Evolutionary conservation across 331 rosid genomes (phyloP).

Genomic region (Malus hybrid): DNA sequence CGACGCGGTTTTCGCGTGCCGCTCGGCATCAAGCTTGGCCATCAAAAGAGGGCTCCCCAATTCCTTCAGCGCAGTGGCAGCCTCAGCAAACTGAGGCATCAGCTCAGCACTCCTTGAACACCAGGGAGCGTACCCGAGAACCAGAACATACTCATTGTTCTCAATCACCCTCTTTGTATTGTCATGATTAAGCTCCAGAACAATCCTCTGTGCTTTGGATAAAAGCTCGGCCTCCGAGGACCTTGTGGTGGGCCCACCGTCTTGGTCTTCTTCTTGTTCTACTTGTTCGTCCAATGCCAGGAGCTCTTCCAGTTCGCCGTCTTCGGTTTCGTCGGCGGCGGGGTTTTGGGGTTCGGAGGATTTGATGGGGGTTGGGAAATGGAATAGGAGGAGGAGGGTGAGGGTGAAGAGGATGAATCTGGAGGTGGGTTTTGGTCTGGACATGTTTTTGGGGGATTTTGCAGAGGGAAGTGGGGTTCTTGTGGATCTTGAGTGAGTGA

Average conservation of each 20-base stretch:
- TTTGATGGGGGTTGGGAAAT: conserved; percentile 16
- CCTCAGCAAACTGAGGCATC: conserved; percentile 95
- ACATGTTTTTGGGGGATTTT: conserved; percentile 32
- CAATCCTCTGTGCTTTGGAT: conserved; percentile 82
- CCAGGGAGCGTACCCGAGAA: conserved; percentile 98
- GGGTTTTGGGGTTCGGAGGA: conserved; percentile 26
- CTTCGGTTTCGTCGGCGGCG: conserved; percentile 24
- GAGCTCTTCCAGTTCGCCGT: conserved; percentile 60
- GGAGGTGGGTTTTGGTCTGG: conserved; percentile 35
- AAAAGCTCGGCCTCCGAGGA: conserved; percentile 74
- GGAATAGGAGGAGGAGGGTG: conserved; percentile 41
- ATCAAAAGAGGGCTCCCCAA: conserved; percentile 56
- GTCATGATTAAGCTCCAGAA: conserved; percentile 67
- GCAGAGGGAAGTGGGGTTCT: conserved; percentile 1
- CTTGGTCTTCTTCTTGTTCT: conserved; percentile 29
- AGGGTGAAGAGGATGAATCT: conserved; percentile 40
- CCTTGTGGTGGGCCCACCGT: conserved; percentile 12
- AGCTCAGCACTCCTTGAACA: conserved; percentile 93
- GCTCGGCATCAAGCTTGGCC: conserved; percentile 90
- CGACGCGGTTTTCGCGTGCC: conserved; percentile 68
- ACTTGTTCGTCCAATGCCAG: conserved; percentile 71
- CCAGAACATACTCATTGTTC: conserved; percentile 61
- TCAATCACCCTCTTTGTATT: conserved; percentile 55
- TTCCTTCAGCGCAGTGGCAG: conserved; percentile 68
- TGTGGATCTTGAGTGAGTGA: conserved; percentile 26